phyloP scores from a whole-genome alignment of 2,329 filamentous ascomycete species.

The Penicillium olsonii region DNA sequence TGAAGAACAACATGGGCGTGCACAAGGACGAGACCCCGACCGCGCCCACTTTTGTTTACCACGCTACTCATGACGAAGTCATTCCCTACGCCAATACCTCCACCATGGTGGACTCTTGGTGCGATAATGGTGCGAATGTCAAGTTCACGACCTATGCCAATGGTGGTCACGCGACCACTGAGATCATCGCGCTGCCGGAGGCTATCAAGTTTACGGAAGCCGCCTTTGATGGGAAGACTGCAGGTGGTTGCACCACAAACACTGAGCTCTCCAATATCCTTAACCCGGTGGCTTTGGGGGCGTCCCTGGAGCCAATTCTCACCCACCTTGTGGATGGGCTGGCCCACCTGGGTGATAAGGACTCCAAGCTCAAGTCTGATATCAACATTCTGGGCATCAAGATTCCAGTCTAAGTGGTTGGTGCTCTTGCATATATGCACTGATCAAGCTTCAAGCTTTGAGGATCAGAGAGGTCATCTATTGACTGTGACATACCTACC shows the following conservation, averaged over 20 bases:
- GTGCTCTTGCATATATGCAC: not conserved
- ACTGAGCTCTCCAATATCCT: conserved; percentile 22
- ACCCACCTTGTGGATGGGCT: conserved; percentile 22
- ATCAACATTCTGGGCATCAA: conserved; percentile 7
- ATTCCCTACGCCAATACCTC: conserved; percentile 26
- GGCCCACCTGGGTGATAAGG: conserved; percentile 13
- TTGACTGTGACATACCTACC: not conserved
- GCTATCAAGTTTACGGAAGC: conserved; percentile 23
- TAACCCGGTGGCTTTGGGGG: conserved; percentile 25
- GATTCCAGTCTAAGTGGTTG: not conserved
- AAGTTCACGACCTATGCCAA: conserved; percentile 26
- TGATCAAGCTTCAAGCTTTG: too few relatives aligned
- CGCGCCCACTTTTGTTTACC: conserved; percentile 29
- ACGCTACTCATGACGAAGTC: conserved; percentile 27
- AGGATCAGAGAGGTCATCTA: too few relatives aligned
- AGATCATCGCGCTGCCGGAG: conserved; percentile 23
- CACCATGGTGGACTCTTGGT: conserved; percentile 25
- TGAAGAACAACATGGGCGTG: conserved; percentile 21
- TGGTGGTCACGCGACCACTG: conserved; percentile 29
- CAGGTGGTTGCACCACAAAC: conserved; percentile 21
- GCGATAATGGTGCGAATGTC: conserved; percentile 21
- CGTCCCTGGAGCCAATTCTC: conserved; percentile 25
- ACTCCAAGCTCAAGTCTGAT: conserved; percentile 21
- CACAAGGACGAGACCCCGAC: conserved; percentile 25
- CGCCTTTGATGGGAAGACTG: conserved; percentile 27